phyloP scores from a whole-genome alignment of 805 yeast species.

The Saccharomycopsis schoenii region DNA sequence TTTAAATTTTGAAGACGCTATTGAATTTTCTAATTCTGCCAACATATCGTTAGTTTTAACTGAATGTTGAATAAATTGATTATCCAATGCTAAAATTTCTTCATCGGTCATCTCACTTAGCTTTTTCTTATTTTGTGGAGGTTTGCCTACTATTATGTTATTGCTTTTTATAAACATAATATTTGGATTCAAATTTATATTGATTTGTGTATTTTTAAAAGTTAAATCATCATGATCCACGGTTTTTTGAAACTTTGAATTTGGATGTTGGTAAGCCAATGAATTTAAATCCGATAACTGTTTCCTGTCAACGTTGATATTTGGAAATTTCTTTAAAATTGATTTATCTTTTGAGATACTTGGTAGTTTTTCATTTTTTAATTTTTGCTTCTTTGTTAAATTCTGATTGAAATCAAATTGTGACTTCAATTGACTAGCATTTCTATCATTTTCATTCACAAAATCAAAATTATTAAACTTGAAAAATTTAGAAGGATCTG shows the following conservation, averaged over 20 bases:
- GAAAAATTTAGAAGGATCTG: constrained; percentile 15
- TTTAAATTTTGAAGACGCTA: constrained; percentile 16
- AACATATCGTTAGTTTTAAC: constrained; percentile 4
- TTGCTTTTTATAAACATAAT: neutral
- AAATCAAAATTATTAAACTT: constrained; percentile 17
- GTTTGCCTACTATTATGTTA: neutral
- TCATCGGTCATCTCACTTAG: constrained; percentile 19
- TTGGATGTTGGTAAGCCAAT: neutral
- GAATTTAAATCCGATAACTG: neutral
- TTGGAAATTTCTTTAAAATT: constrained; percentile 6
- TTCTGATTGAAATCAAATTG: constrained; percentile 11
- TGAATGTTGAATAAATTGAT: constrained; percentile 2
- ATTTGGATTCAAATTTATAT: constrained; percentile 11
- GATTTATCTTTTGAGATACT: constrained; percentile 5
- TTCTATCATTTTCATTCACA: constrained; percentile 16
- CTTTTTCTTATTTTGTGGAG: constrained; percentile 3
- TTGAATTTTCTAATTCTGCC: constrained; percentile 11
- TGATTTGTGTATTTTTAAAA: constrained; percentile 16
- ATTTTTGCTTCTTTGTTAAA: constrained; percentile 5
- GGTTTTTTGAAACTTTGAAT: neutral
- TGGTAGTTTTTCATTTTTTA: constrained; percentile 17
- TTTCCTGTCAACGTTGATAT: neutral
- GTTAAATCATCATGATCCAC: constrained; percentile 18
- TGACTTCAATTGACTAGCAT: constrained; percentile 9
- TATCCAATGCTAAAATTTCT: constrained; percentile 16